Evolutionary conservation across 805 yeast species (phyloP), one percentile per base, ranked within the genome.

Genomic region (Yamadazyma takamatsuzukensis): DNA sequence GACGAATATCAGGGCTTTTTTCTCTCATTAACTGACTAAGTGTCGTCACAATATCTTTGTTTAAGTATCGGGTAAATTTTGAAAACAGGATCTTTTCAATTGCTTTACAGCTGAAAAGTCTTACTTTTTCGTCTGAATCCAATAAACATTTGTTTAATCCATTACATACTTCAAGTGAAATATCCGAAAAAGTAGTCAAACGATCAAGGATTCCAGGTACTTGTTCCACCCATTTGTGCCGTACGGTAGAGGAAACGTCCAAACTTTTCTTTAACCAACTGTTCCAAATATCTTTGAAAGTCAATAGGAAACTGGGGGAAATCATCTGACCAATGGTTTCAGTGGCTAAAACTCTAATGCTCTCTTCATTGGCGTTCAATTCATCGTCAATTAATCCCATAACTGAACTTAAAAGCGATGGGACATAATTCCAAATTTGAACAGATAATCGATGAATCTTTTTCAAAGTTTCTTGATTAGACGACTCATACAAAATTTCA

Each of bases 321-420:
- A 87, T 53, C 51, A 89, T 75, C 25, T 69, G 56, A 0, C 95
- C 90, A 2, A 89, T 71, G 0, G 93, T 74, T 27, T 74, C 74
- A 0, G 94, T 83, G 0, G 95, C 88, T 33, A 82, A 55, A 0
- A 69, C 51, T 41, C 96, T 70, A 13, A 83, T 65, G 11, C 64
- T 54, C 18, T 74, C 77, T 43, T 78, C 74, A 25, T 81, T 84
- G 0, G 95, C 86, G 37, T 76, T 77, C 25, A 88, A 59, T 44
- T 88, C 95, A 47, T 84, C 87, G 43, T 84, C 85, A 4, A 88
- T 62, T 32, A 85, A 71, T 0, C 95, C 93, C 68, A 84, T 75
- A 0, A 83, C 82, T 1, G 93, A 76, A 3, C 74, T 69, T 8
- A 85, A 63, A 14, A 84, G 59, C 29, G 83, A 93, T 0, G 96